phyloP scores from a whole-genome alignment of 2,329 filamentous ascomycete genomes.

The Microcyclosporella mali region DNA sequence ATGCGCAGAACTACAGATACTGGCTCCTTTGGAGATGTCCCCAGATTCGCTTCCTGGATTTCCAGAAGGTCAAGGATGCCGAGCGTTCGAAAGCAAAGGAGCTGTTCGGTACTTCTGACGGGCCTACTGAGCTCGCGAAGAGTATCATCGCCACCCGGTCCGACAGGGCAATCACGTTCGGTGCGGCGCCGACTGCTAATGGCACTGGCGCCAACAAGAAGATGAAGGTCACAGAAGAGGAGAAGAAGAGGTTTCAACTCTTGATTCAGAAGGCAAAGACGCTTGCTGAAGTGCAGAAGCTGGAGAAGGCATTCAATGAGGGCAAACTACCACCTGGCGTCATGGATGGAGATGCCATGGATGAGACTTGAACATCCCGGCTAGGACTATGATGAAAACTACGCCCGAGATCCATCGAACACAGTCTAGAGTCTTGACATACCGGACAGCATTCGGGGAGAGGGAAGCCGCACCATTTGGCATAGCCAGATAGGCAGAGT shows the following conservation, averaged over 20 bases:
- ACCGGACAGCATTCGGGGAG: background rate
- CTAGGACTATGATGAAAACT: background rate
- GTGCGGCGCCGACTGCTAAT: slow-evolving; percentile 41
- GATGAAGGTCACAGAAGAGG: slow-evolving; percentile 66
- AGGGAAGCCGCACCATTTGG: background rate
- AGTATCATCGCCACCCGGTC: slow-evolving; percentile 85
- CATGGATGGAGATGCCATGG: slow-evolving; percentile 27
- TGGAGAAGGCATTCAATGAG: slow-evolving; percentile 90
- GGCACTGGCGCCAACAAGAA: slow-evolving; percentile 35
- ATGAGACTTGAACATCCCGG: slow-evolving; percentile 26
- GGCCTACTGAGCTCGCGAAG: slow-evolving; percentile 73
- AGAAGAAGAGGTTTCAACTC: slow-evolving; percentile 78
- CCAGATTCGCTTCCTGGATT: slow-evolving; percentile 83
- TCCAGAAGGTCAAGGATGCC: slow-evolving; percentile 78
- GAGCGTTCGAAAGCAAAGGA: slow-evolving; percentile 71
- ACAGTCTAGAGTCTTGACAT: no score
- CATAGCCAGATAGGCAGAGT: background rate
- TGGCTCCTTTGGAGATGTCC: slow-evolving; percentile 88
- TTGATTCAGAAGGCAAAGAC: slow-evolving; percentile 84
- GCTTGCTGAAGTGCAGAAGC: slow-evolving; percentile 76
- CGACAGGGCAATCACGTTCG: slow-evolving; percentile 33
- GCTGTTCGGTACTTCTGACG: slow-evolving; percentile 73
- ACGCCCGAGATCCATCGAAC: no score
- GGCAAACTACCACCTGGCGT: slow-evolving; percentile 62
- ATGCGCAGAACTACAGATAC: slow-evolving; percentile 74